Evolutionary conservation across 495 filamentous ascomycete species (phyloP).

Genomic region (Aspergillus biplanus): DNA sequence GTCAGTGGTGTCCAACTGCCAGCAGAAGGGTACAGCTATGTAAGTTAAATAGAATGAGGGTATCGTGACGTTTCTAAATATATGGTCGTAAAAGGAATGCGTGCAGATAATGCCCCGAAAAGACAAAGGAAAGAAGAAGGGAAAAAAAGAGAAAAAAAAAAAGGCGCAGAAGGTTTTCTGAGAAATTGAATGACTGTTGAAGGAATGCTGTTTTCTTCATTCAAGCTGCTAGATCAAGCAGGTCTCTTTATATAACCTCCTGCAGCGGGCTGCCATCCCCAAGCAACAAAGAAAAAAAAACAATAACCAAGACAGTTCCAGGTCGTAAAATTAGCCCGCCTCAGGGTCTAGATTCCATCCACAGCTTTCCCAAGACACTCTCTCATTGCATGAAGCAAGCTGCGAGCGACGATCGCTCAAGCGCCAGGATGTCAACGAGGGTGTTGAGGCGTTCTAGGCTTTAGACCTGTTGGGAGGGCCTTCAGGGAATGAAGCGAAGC

Average conservation of each 20-base stretch:
- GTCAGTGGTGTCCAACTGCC: slow-evolving; percentile 10
- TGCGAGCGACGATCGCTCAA: slow-evolving; percentile 1
- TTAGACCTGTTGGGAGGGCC: no score
- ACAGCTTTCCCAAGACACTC: not conserved
- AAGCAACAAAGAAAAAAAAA: not conserved
- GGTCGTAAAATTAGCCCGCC: not conserved
- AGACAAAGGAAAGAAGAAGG: not conserved
- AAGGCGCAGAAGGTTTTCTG: not conserved
- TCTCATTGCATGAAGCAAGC: slow-evolving; percentile 14
- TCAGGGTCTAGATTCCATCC: slow-evolving; percentile 14
- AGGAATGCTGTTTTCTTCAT: slow-evolving; percentile 8
- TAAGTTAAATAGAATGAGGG: not conserved
- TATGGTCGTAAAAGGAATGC: not conserved
- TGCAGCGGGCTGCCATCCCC: not conserved
- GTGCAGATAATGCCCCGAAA: no score
- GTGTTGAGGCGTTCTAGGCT: no score
- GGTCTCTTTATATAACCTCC: not conserved
- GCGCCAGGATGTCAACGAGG: slow-evolving; percentile 9
- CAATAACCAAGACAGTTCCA: not conserved
- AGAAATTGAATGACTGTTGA: slow-evolving; percentile 6
- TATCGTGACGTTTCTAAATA: not conserved
- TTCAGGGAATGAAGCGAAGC: no score
- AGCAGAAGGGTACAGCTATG: slow-evolving; percentile 10
- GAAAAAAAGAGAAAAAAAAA: not conserved
- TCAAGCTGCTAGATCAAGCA: not conserved